Evolutionary conservation across 148 eudicot species (phyloP), one percentile per base, ranked within the genome.

Genomic region (Amaranthus cruentus): DNA sequence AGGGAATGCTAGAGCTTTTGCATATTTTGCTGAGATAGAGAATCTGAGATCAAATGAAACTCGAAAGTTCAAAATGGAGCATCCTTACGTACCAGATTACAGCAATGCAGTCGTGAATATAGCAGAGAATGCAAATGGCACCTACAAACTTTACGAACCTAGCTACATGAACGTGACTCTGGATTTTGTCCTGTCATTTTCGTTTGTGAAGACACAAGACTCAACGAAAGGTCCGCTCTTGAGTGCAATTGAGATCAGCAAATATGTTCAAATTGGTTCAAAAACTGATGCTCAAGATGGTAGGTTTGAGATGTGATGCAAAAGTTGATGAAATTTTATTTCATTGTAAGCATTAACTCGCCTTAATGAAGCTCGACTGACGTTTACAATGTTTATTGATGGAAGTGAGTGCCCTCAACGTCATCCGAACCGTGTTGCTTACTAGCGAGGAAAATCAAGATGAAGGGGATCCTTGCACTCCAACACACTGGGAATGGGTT

Each of bases 71-170:
- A 87, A 74, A 79, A 95, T 95, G 90, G 76, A 62, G 69, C 75
- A 82, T 38, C 99, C 99, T 74, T 85, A 90, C 65, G 82, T 86
- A 66, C 86, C 90, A 15, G 99, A 91, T 65, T 95, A 95, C 72
- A 95, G 96, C 83, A 84, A 88, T 76, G 99, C 99, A 60, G 99
- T 95, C 52, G 97, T 95, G 73, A 95, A 95, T 71, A 87, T 95
- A 66, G 93, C 87, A 51, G 99, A 95, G 77, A 95, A 95, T 76
- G 99, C 99, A 28, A 92, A 90, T 78, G 97, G 97, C 62, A 95
- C 90, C 83, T 91, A 84, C 82, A 95, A 88, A 18, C 84, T 95
- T 10, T 95, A 95, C 55, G 99, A 95, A 74, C 99, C 99, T 2
- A 95, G 99, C 78, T 90, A 87, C 79, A 92, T 91, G 91, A 95